Conservation (phyloP, 139 green algal genomes). For the Penium margaritaceum region DNA sequence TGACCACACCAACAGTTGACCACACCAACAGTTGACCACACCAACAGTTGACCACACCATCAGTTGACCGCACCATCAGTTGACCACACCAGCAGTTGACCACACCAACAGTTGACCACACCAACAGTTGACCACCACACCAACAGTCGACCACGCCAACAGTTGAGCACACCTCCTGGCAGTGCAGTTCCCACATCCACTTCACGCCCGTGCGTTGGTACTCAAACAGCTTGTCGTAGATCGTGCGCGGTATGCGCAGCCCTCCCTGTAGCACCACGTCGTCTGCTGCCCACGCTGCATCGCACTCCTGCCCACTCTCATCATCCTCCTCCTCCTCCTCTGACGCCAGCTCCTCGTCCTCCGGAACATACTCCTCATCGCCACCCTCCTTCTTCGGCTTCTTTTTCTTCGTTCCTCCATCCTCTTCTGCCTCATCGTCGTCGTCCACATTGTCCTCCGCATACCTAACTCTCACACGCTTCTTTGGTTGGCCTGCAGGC, state of each 20-base stretch:
- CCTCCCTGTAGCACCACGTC: slow-evolving; percentile 43
- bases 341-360: no score
- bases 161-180: slow-evolving; percentile 74
- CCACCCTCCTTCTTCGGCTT: slow-evolving; percentile 4
- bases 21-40: no score
- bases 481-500: neutral
- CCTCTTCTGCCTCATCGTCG: slow-evolving; percentile 1
- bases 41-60: no score
- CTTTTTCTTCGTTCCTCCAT: slow-evolving; percentile 8
- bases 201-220: slow-evolving; percentile 88
- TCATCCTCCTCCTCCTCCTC: no score
- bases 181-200: slow-evolving; percentile 96
- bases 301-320: no score
- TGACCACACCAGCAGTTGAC: no score
- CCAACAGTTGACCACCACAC: no score
- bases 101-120: no score
- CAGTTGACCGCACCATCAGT: no score
- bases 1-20: no score
- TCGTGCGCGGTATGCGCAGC: slow-evolving; percentile 26
- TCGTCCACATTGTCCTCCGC: neutral
- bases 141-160: no score
- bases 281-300: slow-evolving; percentile 29
- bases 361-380: neutral
- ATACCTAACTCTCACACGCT: neutral
- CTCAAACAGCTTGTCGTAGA: slow-evolving; percentile 72